Base-by-base conservation (phyloP, 1,284 basidiomycete species). In the Ustilago crameri region DNA sequence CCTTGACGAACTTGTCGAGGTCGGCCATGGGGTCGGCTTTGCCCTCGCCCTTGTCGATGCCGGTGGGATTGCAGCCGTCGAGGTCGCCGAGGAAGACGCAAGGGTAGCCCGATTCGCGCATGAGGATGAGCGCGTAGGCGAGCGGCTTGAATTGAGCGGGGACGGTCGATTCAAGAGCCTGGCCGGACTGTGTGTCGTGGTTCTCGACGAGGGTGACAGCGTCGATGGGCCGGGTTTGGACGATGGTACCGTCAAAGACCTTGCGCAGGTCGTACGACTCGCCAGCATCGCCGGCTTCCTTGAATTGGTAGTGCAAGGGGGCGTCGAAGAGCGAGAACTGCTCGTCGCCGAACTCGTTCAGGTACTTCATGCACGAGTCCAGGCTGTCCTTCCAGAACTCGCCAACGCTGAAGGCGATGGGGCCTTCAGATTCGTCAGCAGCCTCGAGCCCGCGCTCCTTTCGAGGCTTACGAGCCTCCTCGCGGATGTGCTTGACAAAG, bases 81-180 rank as follows among this genome's bases (percentile, higher is more conserved):
- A 95, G 82, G 84, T 97, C 95, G 9, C 93, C 93, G 68, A 93
- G 93, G 84, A 97, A 97, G 30, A 96, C 89, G 78, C 93, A 94
- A 87, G 95, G 95, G 83, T 94, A 90, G n/a, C 95, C 95, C 56
- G 88, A 87, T 20, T 87, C 85, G 63, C 93, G 89, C 40, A 96
- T 86, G 35, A 97, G 86, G 80, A 95, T 95, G 50, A 97, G 84
- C 1, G 93, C 89, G 83, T 97, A 96, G 5, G 87, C 87, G 5
- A 89, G 82, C 0, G 88, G 87, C 74, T 88, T 88, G 85, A 88
- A 89, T 49, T 82, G 80, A 0, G 87, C 81, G 5, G 85, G 84
- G 5, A 89, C 86, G 81, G 86, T 87, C 52, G 86, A 85, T 64
- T 88, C 85, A 46, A 88, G 85, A 3, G 87, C 84, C 79, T 76